Evolutionary conservation across 1,139 yeast genomes (phyloP).

Genomic region (Wickerhamomyces sp.): DNA sequence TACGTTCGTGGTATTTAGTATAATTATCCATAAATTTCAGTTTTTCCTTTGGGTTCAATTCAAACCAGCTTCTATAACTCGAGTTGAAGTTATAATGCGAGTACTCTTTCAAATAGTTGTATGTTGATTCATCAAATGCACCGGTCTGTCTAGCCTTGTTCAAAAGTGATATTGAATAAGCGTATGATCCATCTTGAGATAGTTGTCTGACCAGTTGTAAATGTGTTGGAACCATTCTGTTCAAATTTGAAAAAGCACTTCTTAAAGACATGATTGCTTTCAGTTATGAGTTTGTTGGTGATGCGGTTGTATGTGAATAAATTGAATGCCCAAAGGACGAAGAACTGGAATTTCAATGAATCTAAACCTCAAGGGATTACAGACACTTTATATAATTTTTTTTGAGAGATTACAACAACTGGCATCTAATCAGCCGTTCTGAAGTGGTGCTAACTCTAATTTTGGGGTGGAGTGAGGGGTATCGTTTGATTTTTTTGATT

Average conservation of each 20-base stretch:
- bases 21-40: conserved; percentile 8
- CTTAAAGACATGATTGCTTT: not conserved
- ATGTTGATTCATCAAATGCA: not conserved
- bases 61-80: conserved; percentile 8
- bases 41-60: conserved; percentile 7
- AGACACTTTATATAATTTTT: no score
- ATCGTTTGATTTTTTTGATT: conserved; percentile 1
- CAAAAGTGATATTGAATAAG: not conserved
- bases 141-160: not conserved
- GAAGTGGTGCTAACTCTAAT: not conserved
- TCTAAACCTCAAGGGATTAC: no score
- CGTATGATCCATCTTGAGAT: not conserved
- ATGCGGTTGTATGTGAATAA: not conserved
- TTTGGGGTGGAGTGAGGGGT: conserved; percentile 1
- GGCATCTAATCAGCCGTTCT: no score
- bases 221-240: conserved; percentile 1
- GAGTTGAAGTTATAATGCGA: conserved; percentile 8
- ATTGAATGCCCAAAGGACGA: conserved; percentile 1
- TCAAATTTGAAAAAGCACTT: not conserved
- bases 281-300: not conserved
- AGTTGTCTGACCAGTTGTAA: conserved; percentile 1
- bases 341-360: not conserved
- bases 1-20: conserved; percentile 5
- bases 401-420: no score
- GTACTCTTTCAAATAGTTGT: conserved; percentile 7